Evolutionary conservation across 371 early-diverging fungal genomes (phyloP).

Genomic region (Dichotomocladium elegans): DNA sequence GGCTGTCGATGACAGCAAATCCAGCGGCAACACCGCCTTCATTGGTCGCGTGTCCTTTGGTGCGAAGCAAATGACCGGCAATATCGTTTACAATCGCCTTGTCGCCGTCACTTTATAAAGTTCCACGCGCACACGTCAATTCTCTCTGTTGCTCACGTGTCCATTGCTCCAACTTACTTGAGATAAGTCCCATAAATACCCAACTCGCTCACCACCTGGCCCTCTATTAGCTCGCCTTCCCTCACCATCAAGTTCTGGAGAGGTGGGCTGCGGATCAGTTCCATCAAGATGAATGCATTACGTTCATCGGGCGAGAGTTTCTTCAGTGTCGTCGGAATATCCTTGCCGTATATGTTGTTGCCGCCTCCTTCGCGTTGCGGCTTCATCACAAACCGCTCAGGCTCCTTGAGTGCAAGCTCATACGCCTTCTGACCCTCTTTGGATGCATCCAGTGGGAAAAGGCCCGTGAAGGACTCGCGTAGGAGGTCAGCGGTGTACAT

Average conservation of each 20-base stretch:
- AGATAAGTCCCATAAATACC: slow-evolving; percentile 93
- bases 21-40: slow-evolving; percentile 98
- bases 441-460: slow-evolving; percentile 82
- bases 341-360: slow-evolving; percentile 91
- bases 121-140: neutral
- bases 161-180: slow-evolving; percentile 40
- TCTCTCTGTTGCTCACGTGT: neutral
- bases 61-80: slow-evolving; percentile 91
- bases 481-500: slow-evolving; percentile 50
- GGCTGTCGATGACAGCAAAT: slow-evolving; percentile 95
- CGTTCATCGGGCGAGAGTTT: slow-evolving; percentile 57
- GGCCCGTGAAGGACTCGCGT: slow-evolving; percentile 82
- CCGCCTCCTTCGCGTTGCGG: slow-evolving; percentile 98
- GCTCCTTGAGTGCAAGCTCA: slow-evolving; percentile 59
- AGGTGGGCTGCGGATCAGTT: slow-evolving; percentile 81
- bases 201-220: slow-evolving; percentile 85
- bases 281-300: slow-evolving; percentile 88
- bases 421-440: slow-evolving; percentile 67
- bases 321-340: slow-evolving; percentile 61
- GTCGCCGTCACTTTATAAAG: slow-evolving; percentile 45
- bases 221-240: slow-evolving; percentile 67
- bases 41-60: slow-evolving; percentile 77
- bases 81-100: slow-evolving; percentile 70
- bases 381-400: slow-evolving; percentile 83
- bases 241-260: slow-evolving; percentile 77